Evolutionary conservation across 2,329 filamentous ascomycete genomes (phyloP).

Genomic region (Colletotrichum sp.): DNA sequence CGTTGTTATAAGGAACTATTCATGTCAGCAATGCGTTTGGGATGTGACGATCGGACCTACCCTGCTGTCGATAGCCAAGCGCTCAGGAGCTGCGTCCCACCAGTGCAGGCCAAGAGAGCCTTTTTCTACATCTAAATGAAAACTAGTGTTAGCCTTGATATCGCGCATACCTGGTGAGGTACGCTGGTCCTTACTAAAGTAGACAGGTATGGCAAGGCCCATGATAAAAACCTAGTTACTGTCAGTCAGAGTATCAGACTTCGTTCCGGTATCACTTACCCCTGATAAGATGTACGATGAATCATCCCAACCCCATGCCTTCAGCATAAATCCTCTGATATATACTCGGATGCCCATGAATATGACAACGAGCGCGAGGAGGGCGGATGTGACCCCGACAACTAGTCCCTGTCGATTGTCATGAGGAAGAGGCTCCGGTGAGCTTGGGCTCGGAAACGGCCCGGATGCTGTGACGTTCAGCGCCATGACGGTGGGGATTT

Average conservation of each 20-base stretch:
- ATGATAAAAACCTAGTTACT: neutral
- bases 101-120: neutral
- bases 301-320: conserved; percentile 29
- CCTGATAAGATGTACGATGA: neutral
- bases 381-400: neutral
- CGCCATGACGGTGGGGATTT: neutral
- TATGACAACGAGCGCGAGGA: neutral
- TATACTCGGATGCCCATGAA: conserved; percentile 15
- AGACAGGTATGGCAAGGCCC: neutral
- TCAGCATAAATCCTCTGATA: conserved; percentile 26
- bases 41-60: neutral
- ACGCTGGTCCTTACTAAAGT: neutral
- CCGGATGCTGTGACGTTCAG: accelerated
- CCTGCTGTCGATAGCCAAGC: neutral
- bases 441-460: neutral
- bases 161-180: too few species aligned
- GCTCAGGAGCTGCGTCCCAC: neutral
- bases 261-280: neutral
- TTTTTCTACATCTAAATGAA: neutral
- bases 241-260: neutral
- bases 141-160: neutral
- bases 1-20: conserved; percentile 12
- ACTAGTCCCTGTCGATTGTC: neutral
- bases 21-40: accelerated
- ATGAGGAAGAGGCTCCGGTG: neutral